Percentiles rank a stretch among this genome's conserved stretches.
Evolutionary conservation across 139 green algal genomes (phyloP).

Genomic region (Chloropicon primus): DNA sequence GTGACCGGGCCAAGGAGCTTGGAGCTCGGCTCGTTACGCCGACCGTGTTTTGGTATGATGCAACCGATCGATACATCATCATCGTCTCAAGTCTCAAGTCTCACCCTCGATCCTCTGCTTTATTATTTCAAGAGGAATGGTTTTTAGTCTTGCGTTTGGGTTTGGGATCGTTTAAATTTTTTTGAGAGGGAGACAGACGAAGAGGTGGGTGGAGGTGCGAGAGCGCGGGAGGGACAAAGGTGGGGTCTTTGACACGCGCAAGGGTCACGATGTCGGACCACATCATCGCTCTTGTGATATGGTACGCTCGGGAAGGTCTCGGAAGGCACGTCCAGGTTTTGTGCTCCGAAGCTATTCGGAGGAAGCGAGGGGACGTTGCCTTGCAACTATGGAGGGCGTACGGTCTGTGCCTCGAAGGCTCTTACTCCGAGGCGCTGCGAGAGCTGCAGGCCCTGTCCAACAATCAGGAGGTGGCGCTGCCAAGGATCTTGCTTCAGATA

Average conservation of each 20-base stretch:
- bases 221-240: background rate
- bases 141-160: too few species aligned
- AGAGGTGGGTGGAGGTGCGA: too few species aligned
- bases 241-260: background rate
- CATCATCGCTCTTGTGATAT: constrained; percentile 17
- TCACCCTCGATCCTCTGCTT: too few species aligned
- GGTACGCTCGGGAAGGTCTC: constrained; percentile 40
- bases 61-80: too few species aligned
- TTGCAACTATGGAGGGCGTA: constrained; percentile 46
- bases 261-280: background rate
- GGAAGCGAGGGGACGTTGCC: constrained; percentile 24
- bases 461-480: constrained; percentile 28
- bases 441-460: constrained; percentile 29
- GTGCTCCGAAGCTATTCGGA: constrained; percentile 40
- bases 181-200: too few species aligned
- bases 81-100: too few species aligned
- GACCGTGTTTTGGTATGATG: too few species aligned
- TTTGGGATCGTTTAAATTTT: too few species aligned
- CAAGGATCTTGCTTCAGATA: constrained; percentile 32
- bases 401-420: constrained; percentile 35
- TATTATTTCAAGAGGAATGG: too few species aligned
- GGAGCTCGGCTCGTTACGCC: too few species aligned
- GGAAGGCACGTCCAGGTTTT: constrained; percentile 40
- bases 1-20: too few species aligned
- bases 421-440: constrained; percentile 35